These are phyloP conservation scores for Verticillium longisporum DNA, from an alignment of 2,329 filamentous ascomycete species.

Conservation along the genomic window DNA sequence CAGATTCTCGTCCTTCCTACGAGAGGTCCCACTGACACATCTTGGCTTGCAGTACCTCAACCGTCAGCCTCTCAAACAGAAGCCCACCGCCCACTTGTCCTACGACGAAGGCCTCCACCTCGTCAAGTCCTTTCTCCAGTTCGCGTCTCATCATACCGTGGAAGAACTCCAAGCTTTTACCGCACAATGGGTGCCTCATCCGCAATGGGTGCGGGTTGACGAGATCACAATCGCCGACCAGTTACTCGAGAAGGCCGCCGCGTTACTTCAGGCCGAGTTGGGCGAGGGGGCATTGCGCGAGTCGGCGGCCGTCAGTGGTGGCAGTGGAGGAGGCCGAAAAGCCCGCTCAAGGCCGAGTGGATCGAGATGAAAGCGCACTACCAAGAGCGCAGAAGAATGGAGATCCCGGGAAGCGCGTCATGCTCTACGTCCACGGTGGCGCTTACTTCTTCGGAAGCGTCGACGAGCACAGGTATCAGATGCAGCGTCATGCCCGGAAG, in stretches of 20 bases:
- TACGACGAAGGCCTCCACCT: conserved; percentile 91
- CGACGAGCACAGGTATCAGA: conserved; percentile 95
- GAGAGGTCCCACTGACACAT: not conserved
- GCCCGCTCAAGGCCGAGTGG: conserved; percentile 76
- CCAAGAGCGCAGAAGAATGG: conserved; percentile 56
- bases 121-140: conserved; percentile 77
- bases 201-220: conserved; percentile 79
- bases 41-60: conserved; percentile 62
- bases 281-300: conserved; percentile 63
- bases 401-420: conserved; percentile 64
- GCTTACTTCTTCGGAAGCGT: conserved; percentile 95
- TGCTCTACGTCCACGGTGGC: conserved; percentile 91
- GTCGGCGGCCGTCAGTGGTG: conserved; percentile 84
- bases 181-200: conserved; percentile 81
- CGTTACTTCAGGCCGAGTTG: conserved; percentile 64
- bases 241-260: conserved; percentile 60
- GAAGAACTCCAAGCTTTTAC: conserved; percentile 93
- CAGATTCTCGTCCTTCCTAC: not conserved
- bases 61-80: conserved; percentile 65
- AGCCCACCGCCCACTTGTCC: conserved; percentile 83
- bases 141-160: conserved; percentile 81
- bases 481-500: conserved; percentile 92
- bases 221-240: conserved; percentile 57
- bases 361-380: conserved; percentile 90
- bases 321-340: conserved; percentile 71